Evolutionary conservation across 1,139 yeast species (phyloP), one percentile per base, ranked within the genome.

Genomic region (Saccharomyces hybrid): DNA sequence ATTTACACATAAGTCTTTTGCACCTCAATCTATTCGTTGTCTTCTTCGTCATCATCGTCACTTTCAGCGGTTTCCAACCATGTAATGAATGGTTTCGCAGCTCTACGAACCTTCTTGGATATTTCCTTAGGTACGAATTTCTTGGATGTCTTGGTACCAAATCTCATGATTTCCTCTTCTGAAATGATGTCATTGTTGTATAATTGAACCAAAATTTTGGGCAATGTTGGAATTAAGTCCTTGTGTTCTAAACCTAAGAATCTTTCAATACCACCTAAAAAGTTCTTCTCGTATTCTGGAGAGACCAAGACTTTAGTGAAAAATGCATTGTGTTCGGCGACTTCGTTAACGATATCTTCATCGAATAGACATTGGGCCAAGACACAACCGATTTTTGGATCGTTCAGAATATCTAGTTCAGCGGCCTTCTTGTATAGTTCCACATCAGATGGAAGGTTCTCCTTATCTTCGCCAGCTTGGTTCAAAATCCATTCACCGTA

Each of bases 11-110:
- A 46, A 46, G 28, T 46, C 31, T 46, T 21, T 46, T 46, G 48
- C 60, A 51, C 65, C 16, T 19, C 19, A 19, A 16, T 8, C 44
- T 38, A 38, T 16, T 38, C 24, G n/a, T 16, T 24, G 44, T 16
- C 44, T 16, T 19, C 44, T 28, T 28, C 75, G 42, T 71, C 75
- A 54, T 76, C 79, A 48, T 76, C 81, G 24, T 78, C 81, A 57
- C 82, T 83, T 62, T 90, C 98, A 57, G 99, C 98, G 72, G 87
- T 93, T 69, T 89, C 85, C 63, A 93, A 81, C 99, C 99, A 93
- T 65, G 86, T 84, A 61, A 93, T 76, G 75, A 93, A 93, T 47
- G 98, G 96, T 75, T 89, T 90, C 58, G 97, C 97, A 50, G 96
- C 95, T 74, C 85, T 88, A 74, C 97, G 88, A 54, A 93, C 96